Evolutionary conservation across 768 basidiomycete genomes (phyloP).

Genomic region (Tephrocybe sp.): DNA sequence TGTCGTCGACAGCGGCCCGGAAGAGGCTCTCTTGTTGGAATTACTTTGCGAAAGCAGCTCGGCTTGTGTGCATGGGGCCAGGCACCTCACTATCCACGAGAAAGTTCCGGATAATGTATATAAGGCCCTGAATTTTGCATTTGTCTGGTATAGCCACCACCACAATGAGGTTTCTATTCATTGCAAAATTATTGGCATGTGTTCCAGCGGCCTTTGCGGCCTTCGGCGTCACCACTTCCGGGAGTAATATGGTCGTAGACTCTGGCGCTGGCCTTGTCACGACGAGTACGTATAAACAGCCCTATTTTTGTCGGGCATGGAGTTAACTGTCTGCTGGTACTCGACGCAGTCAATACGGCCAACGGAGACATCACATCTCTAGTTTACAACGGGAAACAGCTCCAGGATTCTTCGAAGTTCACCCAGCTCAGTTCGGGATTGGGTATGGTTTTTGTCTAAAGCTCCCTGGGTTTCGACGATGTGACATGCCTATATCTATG

Average conservation of each 20-base stretch:
- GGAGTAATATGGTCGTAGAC: conserved; percentile 39
- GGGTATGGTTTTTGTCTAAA: conserved; percentile 23
- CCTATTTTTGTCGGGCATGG: too few species aligned
- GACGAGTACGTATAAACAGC: conserved; percentile 35
- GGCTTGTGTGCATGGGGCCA: background rate
- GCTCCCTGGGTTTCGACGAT: background rate
- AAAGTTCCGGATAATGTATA: conserved; percentile 11
- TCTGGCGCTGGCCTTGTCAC: conserved; percentile 45
- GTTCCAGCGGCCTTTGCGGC: conserved; percentile 39
- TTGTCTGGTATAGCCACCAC: background rate
- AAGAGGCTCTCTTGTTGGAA: background rate
- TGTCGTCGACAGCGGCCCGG: conserved; percentile 15
- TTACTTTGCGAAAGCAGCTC: conserved; percentile 3
- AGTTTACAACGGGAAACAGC: conserved; percentile 43
- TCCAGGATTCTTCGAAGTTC: conserved; percentile 44
- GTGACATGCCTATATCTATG: background rate
- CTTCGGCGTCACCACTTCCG: conserved; percentile 45
- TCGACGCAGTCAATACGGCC: conserved; percentile 37
- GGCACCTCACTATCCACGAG: conserved; percentile 10
- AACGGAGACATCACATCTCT: conserved; percentile 49
- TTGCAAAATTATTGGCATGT: conserved; percentile 23
- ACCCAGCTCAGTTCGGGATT: conserved; percentile 49
- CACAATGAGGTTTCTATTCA: conserved; percentile 23
- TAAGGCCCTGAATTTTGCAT: background rate
- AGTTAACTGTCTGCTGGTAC: too few species aligned